Percentiles rank a stretch among this genome's conserved stretches.
Conservation (phyloP, 2,329 filamentous ascomycete genomes). For the Pestalotiopsis sp. region DNA sequence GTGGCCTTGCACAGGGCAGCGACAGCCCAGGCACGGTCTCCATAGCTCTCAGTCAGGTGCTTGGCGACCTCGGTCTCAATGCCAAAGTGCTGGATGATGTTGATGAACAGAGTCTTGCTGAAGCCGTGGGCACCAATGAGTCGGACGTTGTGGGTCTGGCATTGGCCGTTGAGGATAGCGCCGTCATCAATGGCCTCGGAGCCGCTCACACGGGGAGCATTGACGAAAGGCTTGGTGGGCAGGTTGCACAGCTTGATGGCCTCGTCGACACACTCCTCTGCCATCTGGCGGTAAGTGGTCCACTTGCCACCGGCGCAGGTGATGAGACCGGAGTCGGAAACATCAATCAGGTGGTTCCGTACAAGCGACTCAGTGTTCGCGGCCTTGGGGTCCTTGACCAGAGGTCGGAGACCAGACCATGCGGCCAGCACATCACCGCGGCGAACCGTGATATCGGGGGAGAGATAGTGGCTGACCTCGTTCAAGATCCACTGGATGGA, state of each 20-base stretch:
- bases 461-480: slow-evolving; percentile 80
- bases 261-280: slow-evolving; percentile 84
- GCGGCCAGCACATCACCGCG: slow-evolving; percentile 86
- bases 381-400: slow-evolving; percentile 85
- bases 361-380: slow-evolving; percentile 86
- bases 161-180: slow-evolving; percentile 64
- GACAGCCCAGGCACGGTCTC: slow-evolving; percentile 90
- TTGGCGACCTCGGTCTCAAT: slow-evolving; percentile 90
- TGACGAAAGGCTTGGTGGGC: slow-evolving; percentile 54
- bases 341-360: slow-evolving; percentile 80
- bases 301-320: slow-evolving; percentile 90
- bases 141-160: slow-evolving; percentile 82
- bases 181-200: slow-evolving; percentile 72
- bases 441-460: slow-evolving; percentile 82
- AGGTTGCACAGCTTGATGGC: slow-evolving; percentile 72
- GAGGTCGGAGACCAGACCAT: slow-evolving; percentile 84
- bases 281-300: slow-evolving; percentile 94
- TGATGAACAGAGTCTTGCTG: slow-evolving; percentile 90
- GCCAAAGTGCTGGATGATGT: slow-evolving; percentile 90
- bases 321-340: slow-evolving; percentile 77
- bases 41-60: slow-evolving; percentile 85
- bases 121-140: slow-evolving; percentile 84
- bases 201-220: slow-evolving; percentile 68
- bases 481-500: slow-evolving; percentile 88
- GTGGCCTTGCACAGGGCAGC: slow-evolving; percentile 79